Evolutionary conservation across 2,329 filamentous ascomycete species (phyloP), one percentile per base, ranked within the genome.

Genomic region (Sporothrix brunneoviolacea): DNA sequence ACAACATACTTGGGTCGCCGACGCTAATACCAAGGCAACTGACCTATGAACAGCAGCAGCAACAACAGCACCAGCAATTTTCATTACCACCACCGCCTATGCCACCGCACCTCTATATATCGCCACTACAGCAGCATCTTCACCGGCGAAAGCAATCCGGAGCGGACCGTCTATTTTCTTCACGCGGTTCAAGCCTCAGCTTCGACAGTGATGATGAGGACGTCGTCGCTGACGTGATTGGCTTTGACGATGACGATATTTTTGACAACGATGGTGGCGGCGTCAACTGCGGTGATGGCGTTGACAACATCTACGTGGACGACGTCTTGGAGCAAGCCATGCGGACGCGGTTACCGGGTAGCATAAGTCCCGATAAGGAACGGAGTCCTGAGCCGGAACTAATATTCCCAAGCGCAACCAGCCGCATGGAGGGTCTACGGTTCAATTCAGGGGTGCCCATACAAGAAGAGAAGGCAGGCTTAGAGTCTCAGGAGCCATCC

Each of bases 281-380:
- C 16, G 44, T 35, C 19, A 19, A 27, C 16, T 18, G 15, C 28
- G 62, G 60, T 36, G 55, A 33, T 4, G 36, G 36, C 36, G 19
- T 48, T 19, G 18, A 56, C 47, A 46, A 57, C 52, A 39, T 33
- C 36, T 57, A 60, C 45, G 58, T 62, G 40, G 62, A 65, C n/a
- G 62, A 63, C 27, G 64, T 78, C 1, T 65, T 81, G 35, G 70
- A 73, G 54, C 68, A 69, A 46, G 78, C 78, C 8, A 77, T 77
- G 48, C 70, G 72, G 52, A 81, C 77, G 38, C 72, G 74, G 56
- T 60, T 82, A 48, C 78, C 78, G 0, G 76, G 76, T 1, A 80
- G 76, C 58, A 59, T 74, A 57, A 80, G 76, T 54, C 78, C 78
- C 1, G 75, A 76, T 40, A 79, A 77, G 64, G 69, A 70, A 37